A percentile compares a stretch with the other conserved stretches of the same genome.
These are phyloP conservation scores for Pythium monospermum DNA, from an alignment of 352 stramenopile genomes.

Conservation along the genomic window DNA sequence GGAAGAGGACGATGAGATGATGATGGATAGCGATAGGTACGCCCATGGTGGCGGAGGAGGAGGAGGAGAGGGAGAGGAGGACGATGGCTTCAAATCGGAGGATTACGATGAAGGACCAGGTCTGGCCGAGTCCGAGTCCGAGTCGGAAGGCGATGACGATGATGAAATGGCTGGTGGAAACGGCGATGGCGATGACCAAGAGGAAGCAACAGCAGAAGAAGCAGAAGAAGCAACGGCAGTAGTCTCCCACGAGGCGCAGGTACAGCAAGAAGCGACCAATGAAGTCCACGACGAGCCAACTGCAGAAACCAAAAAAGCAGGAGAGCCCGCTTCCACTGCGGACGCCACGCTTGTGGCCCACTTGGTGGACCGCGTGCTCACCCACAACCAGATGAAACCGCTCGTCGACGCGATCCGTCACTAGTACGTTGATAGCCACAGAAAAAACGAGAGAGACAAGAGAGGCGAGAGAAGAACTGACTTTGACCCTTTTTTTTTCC, in stretches of 20 bases:
- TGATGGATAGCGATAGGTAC: slow-evolving; percentile 16
- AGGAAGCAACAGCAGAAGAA: slow-evolving; percentile 2
- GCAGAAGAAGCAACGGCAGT: slow-evolving; percentile 4
- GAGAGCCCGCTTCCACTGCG: no score
- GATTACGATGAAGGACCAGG: slow-evolving; percentile 27
- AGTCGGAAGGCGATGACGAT: slow-evolving; percentile 10
- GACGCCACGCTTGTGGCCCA: slow-evolving; percentile 14
- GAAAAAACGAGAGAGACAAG: not conserved
- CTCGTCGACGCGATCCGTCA: slow-evolving; percentile 52
- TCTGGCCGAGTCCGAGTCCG: slow-evolving; percentile 5
- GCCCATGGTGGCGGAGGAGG: slow-evolving; percentile 18
- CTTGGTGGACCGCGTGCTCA: slow-evolving; percentile 53
- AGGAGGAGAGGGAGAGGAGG: slow-evolving; percentile 14
- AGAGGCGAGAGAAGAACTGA: not conserved
- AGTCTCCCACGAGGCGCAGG: not conserved
- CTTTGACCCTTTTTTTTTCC: not conserved
- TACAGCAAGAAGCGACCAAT: not conserved
- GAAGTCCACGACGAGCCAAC: not conserved
- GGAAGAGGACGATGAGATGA: slow-evolving; percentile 18
- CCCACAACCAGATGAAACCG: slow-evolving; percentile 66
- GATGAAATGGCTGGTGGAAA: not conserved
- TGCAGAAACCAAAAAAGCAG: no score
- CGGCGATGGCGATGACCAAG: slow-evolving; percentile 2
- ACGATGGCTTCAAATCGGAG: slow-evolving; percentile 43
- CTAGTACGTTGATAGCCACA: slow-evolving; percentile 16